phyloP scores from a whole-genome alignment of 202 grass and related monocot genomes.

The Digitaria exilis region DNA sequence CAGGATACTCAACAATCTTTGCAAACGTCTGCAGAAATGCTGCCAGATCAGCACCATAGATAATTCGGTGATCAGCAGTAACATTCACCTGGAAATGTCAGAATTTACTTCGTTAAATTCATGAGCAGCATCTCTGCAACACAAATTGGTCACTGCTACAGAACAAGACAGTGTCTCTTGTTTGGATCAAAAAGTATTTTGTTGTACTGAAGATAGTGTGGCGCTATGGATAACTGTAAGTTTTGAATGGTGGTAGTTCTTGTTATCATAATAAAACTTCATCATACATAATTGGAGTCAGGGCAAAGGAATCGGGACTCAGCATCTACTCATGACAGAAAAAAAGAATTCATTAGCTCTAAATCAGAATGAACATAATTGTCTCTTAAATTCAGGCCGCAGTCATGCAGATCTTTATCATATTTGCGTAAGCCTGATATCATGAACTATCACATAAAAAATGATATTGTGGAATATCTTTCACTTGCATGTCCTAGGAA shows the following conservation, averaged over 20 bases:
- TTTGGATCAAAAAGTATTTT: neutral
- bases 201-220: neutral
- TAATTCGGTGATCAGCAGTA: conserved; percentile 95
- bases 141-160: neutral
- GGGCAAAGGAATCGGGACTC: neutral
- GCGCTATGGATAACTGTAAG: neutral
- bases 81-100: conserved; percentile 75
- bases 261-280: neutral
- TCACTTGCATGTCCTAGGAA: neutral
- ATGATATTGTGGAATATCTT: neutral
- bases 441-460: neutral
- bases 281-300: neutral
- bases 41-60: conserved; percentile 91
- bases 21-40: conserved; percentile 90
- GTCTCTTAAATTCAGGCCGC: neutral
- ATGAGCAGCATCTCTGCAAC: neutral
- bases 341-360: neutral
- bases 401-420: neutral
- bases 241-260: neutral
- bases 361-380: too few species aligned
- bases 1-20: conserved; percentile 85
- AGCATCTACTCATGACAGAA: neutral
- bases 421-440: too few species aligned
- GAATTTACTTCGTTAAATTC: neutral
- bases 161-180: neutral